Percentiles rank a stretch among this genome's conserved stretches.
Evolutionary conservation across 176 grass and related monocot genomes (phyloP).

Genomic region (maize (Zea mays)): DNA sequence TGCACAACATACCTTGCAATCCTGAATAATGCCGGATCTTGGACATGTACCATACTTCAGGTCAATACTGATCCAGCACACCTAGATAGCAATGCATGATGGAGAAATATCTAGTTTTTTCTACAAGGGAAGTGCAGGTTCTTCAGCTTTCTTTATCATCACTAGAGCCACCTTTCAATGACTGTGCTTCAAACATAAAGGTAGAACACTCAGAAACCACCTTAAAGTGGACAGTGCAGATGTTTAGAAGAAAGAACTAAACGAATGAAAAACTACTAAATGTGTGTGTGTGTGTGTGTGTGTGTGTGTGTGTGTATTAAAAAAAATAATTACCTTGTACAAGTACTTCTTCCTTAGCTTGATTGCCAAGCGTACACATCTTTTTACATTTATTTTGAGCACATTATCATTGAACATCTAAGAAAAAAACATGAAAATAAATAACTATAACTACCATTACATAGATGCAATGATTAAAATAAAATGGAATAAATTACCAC

Average conservation of each 20-base stretch:
- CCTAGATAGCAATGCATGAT: constrained; percentile 11
- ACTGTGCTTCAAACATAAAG: constrained; percentile 34
- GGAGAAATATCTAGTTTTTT: constrained; percentile 23
- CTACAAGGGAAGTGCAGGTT: not conserved
- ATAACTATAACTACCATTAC: not conserved
- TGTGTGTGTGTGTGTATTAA: not conserved
- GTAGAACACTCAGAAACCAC: constrained; percentile 10
- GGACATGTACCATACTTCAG: constrained; percentile 1
- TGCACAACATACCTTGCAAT: constrained; percentile 32
- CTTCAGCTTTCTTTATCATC: constrained; percentile 42
- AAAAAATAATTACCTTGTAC: constrained; percentile 53
- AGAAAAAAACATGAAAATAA: constrained; percentile 23
- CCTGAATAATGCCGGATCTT: not conserved
- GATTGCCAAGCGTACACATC: constrained; percentile 81
- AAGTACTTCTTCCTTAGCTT: constrained; percentile 83
- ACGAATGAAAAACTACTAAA: not conserved
- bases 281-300: not conserved
- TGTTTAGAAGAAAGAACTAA: not conserved
- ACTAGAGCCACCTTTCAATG: constrained; percentile 39
- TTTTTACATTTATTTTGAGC: constrained; percentile 91
- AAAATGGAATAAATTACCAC: constrained; percentile 25
- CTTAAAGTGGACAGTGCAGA: not conserved
- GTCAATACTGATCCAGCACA: not conserved
- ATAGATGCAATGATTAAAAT: not conserved
- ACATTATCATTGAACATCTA: constrained; percentile 99